phyloP scores from a whole-genome alignment of 2,329 filamentous ascomycete genomes.

The Aspergillus spinulosporus region DNA sequence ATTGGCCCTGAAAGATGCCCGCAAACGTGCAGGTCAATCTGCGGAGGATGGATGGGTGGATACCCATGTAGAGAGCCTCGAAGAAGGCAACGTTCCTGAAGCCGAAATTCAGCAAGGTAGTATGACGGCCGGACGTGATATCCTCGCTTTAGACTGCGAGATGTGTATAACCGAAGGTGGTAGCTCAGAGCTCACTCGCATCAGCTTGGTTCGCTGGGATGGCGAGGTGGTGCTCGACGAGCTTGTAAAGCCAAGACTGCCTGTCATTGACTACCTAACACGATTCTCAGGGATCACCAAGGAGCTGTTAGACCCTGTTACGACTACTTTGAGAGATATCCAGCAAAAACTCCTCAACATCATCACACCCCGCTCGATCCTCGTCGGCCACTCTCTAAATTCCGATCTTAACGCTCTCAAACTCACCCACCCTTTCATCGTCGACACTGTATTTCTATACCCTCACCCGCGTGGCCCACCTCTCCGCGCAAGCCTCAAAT shows the following conservation, averaged over 20 bases:
- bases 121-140: slow-evolving; percentile 74
- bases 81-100: slow-evolving; percentile 68
- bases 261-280: slow-evolving; percentile 92
- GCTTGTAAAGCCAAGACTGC: slow-evolving; percentile 82
- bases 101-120: slow-evolving; percentile 74
- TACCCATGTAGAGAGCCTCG: slow-evolving; percentile 65
- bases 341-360: slow-evolving; percentile 73
- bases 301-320: slow-evolving; percentile 77
- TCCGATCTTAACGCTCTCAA: slow-evolving; percentile 72
- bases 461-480: slow-evolving; percentile 88
- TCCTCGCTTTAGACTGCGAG: slow-evolving; percentile 89
- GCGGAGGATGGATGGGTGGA: slow-evolving; percentile 75
- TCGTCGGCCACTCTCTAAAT: slow-evolving; percentile 51
- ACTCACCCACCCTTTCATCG: slow-evolving; percentile 86
- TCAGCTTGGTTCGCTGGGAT: slow-evolving; percentile 85
- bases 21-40: slow-evolving; percentile 53
- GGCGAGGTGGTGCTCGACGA: slow-evolving; percentile 81
- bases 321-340: slow-evolving; percentile 79
- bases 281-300: slow-evolving; percentile 89
- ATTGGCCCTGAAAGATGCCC: slow-evolving; percentile 53
- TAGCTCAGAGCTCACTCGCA: slow-evolving; percentile 79
- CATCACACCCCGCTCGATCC: slow-evolving; percentile 53
- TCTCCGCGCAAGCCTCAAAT: slow-evolving; percentile 87
- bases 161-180: slow-evolving; percentile 89
- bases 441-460: slow-evolving; percentile 88